Conservation (phyloP, 441 rosid genomes). For the Isatis lusitanica region DNA sequence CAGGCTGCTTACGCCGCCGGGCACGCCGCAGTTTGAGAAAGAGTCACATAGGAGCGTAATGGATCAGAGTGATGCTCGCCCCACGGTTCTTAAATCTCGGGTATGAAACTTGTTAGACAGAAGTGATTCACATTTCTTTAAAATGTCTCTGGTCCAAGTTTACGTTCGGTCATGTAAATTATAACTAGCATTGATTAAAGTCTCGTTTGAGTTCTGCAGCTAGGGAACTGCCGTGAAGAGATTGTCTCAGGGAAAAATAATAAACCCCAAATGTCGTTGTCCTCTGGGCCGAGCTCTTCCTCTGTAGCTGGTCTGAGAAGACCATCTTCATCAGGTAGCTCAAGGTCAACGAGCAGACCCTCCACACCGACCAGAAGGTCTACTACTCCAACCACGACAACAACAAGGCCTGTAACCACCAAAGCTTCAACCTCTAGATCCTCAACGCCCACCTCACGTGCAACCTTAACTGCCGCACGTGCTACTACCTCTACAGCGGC, state of each 20-base stretch:
- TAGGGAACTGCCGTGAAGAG: constrained; percentile 62
- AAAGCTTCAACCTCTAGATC: constrained; percentile 54
- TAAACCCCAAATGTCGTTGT: constrained; percentile 6
- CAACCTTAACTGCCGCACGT: constrained; percentile 45
- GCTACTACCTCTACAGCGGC: constrained; percentile 30
- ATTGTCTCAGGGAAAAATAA: constrained; percentile 37
- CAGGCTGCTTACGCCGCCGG: constrained; percentile 95
- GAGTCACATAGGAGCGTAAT: constrained; percentile 48
- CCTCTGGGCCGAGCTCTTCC: constrained; percentile 13
- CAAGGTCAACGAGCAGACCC: constrained; percentile 42
- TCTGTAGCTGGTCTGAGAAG: constrained; percentile 40
- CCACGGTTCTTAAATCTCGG: constrained; percentile 59
- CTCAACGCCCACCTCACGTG: constrained; percentile 72
- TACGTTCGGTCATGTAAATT: not conserved
- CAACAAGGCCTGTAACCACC: constrained; percentile 41
- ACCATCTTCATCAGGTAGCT: constrained; percentile 70
- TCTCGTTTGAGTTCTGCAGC: constrained; percentile 41
- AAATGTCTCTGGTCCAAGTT: not conserved
- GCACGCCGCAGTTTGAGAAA: constrained; percentile 67
- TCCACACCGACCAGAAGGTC: constrained; percentile 55
- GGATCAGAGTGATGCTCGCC: constrained; percentile 52
- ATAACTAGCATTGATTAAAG: not conserved
- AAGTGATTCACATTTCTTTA: constrained; percentile 3
- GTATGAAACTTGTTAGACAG: constrained; percentile 43
- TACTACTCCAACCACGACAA: constrained; percentile 52